A percentile compares a stretch with the other conserved stretches of the same genome.
Conservation (phyloP, 345 rosid genomes). For the Excoecaria agallocha region DNA sequence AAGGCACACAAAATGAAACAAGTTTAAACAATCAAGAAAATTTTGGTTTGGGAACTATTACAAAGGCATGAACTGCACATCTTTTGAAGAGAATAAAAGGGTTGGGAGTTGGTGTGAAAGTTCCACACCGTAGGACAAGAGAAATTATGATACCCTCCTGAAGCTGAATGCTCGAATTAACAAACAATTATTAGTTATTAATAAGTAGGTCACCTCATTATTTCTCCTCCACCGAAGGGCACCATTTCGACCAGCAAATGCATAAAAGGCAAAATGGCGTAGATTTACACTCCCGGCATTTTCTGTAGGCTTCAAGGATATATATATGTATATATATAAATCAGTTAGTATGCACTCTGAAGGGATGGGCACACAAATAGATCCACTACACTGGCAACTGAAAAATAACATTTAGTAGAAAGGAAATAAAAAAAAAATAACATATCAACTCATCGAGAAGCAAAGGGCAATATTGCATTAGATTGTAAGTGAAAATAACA, state of each 20-base stretch:
- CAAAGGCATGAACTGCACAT: background rate
- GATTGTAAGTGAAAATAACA: background rate
- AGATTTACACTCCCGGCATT: constrained; percentile 66
- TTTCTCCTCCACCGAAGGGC: constrained; percentile 76
- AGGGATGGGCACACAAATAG: background rate
- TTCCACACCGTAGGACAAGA: background rate
- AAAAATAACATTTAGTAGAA: background rate
- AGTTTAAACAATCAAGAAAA: background rate
- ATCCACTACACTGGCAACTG: background rate
- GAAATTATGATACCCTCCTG: background rate
- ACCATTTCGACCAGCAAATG: constrained; percentile 83
- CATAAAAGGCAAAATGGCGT: constrained; percentile 91
- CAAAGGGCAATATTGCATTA: background rate
- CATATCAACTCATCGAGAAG: constrained; percentile 5
- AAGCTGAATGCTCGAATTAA: background rate
- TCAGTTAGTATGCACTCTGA: background rate
- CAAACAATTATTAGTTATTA: background rate
- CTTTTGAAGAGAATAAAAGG: background rate
- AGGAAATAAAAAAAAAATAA: background rate
- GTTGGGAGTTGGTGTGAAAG: background rate
- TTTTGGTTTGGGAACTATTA: background rate
- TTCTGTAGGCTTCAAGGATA: constrained; percentile 58
- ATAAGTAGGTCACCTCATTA: constrained; percentile 59
- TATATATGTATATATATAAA: too few species aligned
- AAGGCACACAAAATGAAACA: background rate